phyloP scores from a whole-genome alignment of 2,329 filamentous ascomycete species.

The Hymenotorrendiella dingleyae region DNA sequence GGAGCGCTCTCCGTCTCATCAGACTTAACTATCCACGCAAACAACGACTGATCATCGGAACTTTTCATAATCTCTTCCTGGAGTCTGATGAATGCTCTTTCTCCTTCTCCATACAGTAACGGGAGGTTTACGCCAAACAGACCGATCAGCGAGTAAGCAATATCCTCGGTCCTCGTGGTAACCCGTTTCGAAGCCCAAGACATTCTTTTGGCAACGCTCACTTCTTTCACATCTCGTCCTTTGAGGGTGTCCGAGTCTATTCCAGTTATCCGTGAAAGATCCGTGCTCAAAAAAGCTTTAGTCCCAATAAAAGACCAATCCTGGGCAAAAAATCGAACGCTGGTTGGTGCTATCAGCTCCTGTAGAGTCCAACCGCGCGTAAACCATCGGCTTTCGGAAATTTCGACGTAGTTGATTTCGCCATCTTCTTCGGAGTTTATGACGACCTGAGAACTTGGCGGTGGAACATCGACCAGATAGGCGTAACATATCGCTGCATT shows the following conservation, averaged over 20 bases:
- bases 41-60: conserved; percentile 33
- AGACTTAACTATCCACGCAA: conserved; percentile 21
- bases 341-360: conserved; percentile 5
- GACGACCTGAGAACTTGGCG: too few relatives aligned
- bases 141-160: conserved; percentile 36
- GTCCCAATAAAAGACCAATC: conserved; percentile 4
- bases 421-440: background rate
- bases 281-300: background rate
- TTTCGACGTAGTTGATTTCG: background rate
- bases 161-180: conserved; percentile 33
- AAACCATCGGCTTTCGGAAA: conserved; percentile 6
- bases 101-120: conserved; percentile 35
- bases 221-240: background rate
- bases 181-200: conserved; percentile 32
- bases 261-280: conserved; percentile 1
- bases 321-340: conserved; percentile 2
- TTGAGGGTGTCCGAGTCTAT: conserved; percentile 3
- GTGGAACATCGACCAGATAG: conserved; percentile 8
- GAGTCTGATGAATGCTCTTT: conserved; percentile 29
- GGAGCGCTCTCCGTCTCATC: background rate
- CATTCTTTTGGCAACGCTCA: conserved; percentile 24
- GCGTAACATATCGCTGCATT: conserved; percentile 13
- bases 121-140: conserved; percentile 40
- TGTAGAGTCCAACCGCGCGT: conserved; percentile 13
- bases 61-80: conserved; percentile 34